Conservation (phyloP, 192 early-diverging fungal genomes). For the Bifiguratus adelaidae region DNA sequence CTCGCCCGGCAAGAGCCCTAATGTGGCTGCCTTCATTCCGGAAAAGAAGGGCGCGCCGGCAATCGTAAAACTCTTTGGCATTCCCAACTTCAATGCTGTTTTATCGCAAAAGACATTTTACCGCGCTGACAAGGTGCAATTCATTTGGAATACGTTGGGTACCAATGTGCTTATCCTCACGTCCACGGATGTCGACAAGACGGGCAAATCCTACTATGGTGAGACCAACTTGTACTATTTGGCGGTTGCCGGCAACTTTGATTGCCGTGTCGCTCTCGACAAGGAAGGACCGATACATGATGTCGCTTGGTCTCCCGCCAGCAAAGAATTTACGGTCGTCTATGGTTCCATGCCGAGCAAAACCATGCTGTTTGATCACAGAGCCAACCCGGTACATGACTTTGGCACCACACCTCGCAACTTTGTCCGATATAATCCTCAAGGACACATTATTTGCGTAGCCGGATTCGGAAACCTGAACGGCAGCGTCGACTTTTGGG, state of each 20-base stretch:
- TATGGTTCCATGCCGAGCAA: conserved; percentile 94
- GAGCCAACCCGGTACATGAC: conserved; percentile 70
- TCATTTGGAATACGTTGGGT: conserved; percentile 74
- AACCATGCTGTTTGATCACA: conserved; percentile 87
- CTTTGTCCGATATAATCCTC: conserved; percentile 78
- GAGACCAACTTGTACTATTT: conserved; percentile 91
- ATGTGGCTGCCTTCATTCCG: conserved; percentile 86
- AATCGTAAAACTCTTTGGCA: conserved; percentile 77
- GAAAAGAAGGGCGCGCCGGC: conserved; percentile 76
- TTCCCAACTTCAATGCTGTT: conserved; percentile 59
- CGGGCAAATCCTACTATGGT: conserved; percentile 95
- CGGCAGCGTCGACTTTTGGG: conserved; percentile 91
- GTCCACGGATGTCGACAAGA: conserved; percentile 91
- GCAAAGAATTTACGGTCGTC: conserved; percentile 95
- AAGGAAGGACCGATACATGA: conserved; percentile 92
- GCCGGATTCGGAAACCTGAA: conserved; percentile 96
- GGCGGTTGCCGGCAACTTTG: conserved; percentile 83
- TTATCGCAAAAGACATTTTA: conserved; percentile 89
- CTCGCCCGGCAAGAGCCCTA: conserved; percentile 73
- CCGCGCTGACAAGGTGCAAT: conserved; percentile 86
- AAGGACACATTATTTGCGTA: conserved; percentile 80
- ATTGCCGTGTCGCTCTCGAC: conserved; percentile 75
- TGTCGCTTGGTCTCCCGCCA: conserved; percentile 88
- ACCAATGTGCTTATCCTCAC: conserved; percentile 85
- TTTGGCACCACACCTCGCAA: conserved; percentile 87